phyloP scores from a whole-genome alignment of 768 basidiomycete species.

The Kwoniella dendrophila region DNA sequence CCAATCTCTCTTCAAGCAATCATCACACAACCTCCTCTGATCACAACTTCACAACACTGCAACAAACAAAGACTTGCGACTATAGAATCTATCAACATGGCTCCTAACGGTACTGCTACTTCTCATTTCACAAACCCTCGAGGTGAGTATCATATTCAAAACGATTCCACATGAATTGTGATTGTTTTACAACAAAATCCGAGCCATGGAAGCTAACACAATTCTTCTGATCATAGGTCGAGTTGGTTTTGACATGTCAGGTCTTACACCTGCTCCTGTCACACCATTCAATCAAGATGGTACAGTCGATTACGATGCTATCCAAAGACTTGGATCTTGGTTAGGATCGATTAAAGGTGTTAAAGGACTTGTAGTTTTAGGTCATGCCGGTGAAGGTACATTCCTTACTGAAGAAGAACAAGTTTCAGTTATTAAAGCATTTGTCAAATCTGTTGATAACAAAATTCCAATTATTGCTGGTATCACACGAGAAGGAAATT shows the following conservation, averaged over 20 bases:
- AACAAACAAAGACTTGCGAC: no score
- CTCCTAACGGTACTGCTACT: background rate
- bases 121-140: constrained; percentile 15
- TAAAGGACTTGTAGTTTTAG: constrained; percentile 26
- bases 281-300: constrained; percentile 29
- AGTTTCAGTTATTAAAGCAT: constrained; percentile 20
- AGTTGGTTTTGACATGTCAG: constrained; percentile 25
- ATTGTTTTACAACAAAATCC: no score
- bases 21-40: no score
- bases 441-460: constrained; percentile 25
- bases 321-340: constrained; percentile 23
- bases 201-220: no score
- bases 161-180: no score
- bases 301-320: constrained; percentile 25
- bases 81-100: constrained; percentile 10
- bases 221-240: no score
- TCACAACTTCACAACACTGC: no score
- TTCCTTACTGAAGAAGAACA: constrained; percentile 26
- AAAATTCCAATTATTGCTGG: constrained; percentile 30
- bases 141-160: background rate
- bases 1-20: no score
- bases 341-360: constrained; percentile 12
- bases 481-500: constrained; percentile 26
- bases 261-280: constrained; percentile 29
- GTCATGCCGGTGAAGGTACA: constrained; percentile 31